Evolutionary conservation across 192 early-diverging fungal genomes (phyloP).

Genomic region (Entophlyctis luteolus): DNA sequence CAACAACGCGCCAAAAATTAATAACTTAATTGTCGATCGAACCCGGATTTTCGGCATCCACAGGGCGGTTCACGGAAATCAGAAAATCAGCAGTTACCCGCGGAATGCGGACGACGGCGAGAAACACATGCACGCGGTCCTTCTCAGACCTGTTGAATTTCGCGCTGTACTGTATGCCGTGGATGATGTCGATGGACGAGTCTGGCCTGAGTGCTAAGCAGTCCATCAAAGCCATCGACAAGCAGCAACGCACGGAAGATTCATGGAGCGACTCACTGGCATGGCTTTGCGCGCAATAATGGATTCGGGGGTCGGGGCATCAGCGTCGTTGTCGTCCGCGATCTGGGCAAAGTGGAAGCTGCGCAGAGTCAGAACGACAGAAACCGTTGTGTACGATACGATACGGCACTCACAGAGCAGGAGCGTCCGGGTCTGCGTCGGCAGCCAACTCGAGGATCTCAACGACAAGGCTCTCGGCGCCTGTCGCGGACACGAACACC

Average conservation of each 20-base stretch:
- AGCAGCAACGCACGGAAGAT: slow-evolving; percentile 2
- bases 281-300: neutral
- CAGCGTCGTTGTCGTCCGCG: slow-evolving; percentile 74
- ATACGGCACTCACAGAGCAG: too few relatives aligned
- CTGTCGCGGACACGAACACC: slow-evolving; percentile 69
- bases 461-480: slow-evolving; percentile 78
- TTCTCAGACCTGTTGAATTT: slow-evolving; percentile 68
- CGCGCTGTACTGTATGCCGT: slow-evolving; percentile 64
- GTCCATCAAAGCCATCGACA: neutral
- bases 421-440: too few relatives aligned
- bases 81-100: slow-evolving; percentile 69
- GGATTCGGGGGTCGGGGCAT: neutral
- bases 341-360: slow-evolving; percentile 79
- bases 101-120: slow-evolving; percentile 71
- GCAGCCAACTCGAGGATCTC: slow-evolving; percentile 75
- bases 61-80: slow-evolving; percentile 70
- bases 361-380: too few relatives aligned
- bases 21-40: neutral
- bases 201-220: neutral
- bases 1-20: too few relatives aligned
- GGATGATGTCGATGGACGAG: slow-evolving; percentile 48
- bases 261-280: neutral
- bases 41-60: slow-evolving; percentile 19
- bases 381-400: too few relatives aligned
- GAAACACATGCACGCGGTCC: slow-evolving; percentile 62